These are phyloP conservation scores for Mycena citricolor DNA, from an alignment of 1,284 basidiomycete species.

Conservation along the genomic window DNA sequence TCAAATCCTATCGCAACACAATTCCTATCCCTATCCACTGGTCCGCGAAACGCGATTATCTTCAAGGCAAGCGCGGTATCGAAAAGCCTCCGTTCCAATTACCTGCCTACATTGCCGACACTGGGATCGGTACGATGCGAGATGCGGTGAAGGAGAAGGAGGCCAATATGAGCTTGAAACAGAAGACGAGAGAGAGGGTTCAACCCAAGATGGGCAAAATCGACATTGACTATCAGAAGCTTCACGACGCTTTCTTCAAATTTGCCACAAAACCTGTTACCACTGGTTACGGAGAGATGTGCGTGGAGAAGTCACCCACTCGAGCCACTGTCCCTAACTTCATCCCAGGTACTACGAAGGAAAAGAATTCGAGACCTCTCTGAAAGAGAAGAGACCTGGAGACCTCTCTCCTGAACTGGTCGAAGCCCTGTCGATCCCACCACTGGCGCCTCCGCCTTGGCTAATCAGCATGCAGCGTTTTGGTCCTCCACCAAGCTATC, in stretches of 20 bases:
- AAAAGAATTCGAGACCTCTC: constrained; percentile 96
- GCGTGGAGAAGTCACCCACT: constrained; percentile 29
- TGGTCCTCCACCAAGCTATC: constrained; percentile 96
- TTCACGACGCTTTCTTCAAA: constrained; percentile 99
- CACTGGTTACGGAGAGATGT: constrained; percentile 92
- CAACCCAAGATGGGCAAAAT: constrained; percentile 99
- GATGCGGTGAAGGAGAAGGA: constrained; percentile 99
- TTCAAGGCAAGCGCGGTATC: constrained; percentile 96
- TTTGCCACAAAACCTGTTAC: constrained; percentile 92
- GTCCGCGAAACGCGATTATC: constrained; percentile 96
- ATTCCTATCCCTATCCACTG: constrained; percentile 95
- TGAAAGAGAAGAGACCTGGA: constrained; percentile 95
- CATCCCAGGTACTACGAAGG: constrained; percentile 92
- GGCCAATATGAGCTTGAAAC: constrained; percentile 89
- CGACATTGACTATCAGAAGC: constrained; percentile 99
- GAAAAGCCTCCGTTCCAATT: constrained; percentile 97
- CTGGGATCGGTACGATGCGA: constrained; percentile 96
- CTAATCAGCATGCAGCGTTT: constrained; percentile 99
- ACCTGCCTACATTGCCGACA: constrained; percentile 95
- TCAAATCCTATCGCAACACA: constrained; percentile 92
- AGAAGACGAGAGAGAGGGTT: constrained; percentile 96
- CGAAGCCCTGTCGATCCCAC: constrained; percentile 98
- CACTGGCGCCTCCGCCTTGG: constrained; percentile 97
- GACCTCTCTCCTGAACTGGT: constrained; percentile 96
- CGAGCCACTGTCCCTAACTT: constrained; percentile 16